These are phyloP conservation scores for Ceratonia siliqua DNA, from an alignment of 306 rosid genomes.

Conservation along the genomic window DNA sequence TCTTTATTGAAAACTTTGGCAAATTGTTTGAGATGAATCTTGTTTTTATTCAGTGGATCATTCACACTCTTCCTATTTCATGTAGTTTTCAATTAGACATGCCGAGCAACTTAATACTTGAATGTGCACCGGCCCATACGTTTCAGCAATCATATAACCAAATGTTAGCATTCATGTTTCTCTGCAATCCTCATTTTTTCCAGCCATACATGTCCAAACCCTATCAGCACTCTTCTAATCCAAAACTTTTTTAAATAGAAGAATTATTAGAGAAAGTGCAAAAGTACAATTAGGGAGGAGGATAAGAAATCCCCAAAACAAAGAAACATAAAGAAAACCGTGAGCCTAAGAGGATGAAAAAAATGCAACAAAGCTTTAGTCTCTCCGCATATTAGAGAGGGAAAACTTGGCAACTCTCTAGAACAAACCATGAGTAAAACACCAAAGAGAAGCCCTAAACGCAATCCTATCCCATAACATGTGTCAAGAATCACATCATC, in stretches of 20 bases:
- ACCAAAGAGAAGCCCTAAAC: neutral
- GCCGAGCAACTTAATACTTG: neutral
- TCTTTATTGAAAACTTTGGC: neutral
- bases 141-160: neutral
- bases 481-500: too few relatives aligned
- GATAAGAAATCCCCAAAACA: slow-evolving; percentile 9
- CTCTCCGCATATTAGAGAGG: neutral
- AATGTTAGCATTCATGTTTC: neutral
- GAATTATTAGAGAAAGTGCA: neutral
- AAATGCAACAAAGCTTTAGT: neutral
- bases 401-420: too few relatives aligned
- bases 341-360: neutral
- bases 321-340: neutral
- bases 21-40: slow-evolving; percentile 10
- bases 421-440: neutral
- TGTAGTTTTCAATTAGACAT: neutral
- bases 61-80: slow-evolving; percentile 10
- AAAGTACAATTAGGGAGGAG: neutral
- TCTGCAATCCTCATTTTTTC: neutral
- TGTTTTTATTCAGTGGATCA: slow-evolving; percentile 2
- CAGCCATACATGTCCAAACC: neutral
- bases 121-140: neutral
- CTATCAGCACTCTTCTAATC: slow-evolving; percentile 2
- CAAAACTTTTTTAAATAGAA: neutral
- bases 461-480: neutral